Conservation (phyloP, 2,329 filamentous ascomycete genomes). For the Coniochaeta sp. region DNA sequence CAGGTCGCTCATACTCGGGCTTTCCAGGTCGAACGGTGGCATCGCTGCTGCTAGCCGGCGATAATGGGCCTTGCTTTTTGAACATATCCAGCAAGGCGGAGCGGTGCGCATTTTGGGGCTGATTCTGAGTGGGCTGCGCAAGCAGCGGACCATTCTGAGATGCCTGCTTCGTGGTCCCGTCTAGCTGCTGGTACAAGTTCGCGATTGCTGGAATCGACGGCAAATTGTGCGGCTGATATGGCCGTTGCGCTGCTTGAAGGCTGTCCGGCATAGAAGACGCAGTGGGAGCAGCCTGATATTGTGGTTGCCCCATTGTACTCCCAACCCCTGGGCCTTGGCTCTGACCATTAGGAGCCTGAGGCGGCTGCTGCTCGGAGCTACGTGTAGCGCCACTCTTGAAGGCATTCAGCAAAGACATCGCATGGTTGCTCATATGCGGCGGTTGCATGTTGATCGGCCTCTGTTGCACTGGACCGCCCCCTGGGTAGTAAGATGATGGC, state of each 20-base stretch:
- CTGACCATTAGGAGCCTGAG: neutral
- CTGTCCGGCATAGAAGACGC: neutral
- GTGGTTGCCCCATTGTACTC: neutral
- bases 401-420: conserved; percentile 29
- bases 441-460: conserved; percentile 11
- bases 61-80: conserved; percentile 30
- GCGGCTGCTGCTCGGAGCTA: conserved; percentile 11
- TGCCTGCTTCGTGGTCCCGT: conserved; percentile 4
- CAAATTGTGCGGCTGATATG: neutral
- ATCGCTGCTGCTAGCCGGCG: conserved; percentile 17
- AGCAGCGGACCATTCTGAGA: conserved; percentile 5
- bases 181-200: neutral
- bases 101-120: conserved; percentile 32
- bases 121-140: conserved; percentile 4
- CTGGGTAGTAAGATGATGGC: neutral
- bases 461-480: conserved; percentile 12
- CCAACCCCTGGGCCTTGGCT: neutral
- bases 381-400: conserved; percentile 24
- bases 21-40: conserved; percentile 7
- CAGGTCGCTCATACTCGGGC: conserved; percentile 11
- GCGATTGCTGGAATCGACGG: neutral
- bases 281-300: neutral
- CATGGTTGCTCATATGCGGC: conserved; percentile 23
- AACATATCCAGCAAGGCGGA: conserved; percentile 47
- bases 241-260: neutral